phyloP scores from a whole-genome alignment of 306 rosid species.

The Casuarina cunninghamiana region DNA sequence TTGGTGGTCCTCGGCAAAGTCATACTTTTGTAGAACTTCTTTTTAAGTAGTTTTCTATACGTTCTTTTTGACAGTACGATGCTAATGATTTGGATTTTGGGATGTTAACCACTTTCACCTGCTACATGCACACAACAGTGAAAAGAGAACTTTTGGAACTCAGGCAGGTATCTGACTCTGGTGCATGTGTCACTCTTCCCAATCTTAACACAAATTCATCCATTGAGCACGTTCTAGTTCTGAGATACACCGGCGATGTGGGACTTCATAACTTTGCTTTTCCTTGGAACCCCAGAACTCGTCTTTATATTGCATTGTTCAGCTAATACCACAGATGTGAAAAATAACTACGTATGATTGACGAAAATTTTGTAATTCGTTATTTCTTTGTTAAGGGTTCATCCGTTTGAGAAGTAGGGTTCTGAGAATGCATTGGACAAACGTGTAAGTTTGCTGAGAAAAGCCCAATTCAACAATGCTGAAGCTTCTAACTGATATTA shows the following conservation, averaged over 20 bases:
- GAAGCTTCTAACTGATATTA: conserved; percentile 14
- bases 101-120: not conserved
- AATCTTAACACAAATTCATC: too few species aligned
- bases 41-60: not conserved
- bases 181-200: too few species aligned
- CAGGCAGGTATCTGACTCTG: too few species aligned
- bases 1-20: too few species aligned
- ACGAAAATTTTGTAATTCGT: not conserved
- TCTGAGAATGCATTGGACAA: not conserved
- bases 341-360: too few species aligned
- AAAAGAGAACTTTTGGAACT: too few species aligned
- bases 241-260: too few species aligned
- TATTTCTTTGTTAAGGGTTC: not conserved
- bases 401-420: not conserved
- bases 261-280: too few species aligned
- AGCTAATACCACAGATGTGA: too few species aligned
- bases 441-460: not conserved
- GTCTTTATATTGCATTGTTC: too few species aligned
- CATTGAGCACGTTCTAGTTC: too few species aligned
- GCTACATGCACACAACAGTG: not conserved
- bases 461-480: conserved; percentile 1
- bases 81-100: not conserved
- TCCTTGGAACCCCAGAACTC: too few species aligned
- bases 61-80: not conserved
- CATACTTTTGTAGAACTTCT: not conserved